Evolutionary conservation across 1,284 basidiomycete species (phyloP).

Genomic region (Naganishia albida): DNA sequence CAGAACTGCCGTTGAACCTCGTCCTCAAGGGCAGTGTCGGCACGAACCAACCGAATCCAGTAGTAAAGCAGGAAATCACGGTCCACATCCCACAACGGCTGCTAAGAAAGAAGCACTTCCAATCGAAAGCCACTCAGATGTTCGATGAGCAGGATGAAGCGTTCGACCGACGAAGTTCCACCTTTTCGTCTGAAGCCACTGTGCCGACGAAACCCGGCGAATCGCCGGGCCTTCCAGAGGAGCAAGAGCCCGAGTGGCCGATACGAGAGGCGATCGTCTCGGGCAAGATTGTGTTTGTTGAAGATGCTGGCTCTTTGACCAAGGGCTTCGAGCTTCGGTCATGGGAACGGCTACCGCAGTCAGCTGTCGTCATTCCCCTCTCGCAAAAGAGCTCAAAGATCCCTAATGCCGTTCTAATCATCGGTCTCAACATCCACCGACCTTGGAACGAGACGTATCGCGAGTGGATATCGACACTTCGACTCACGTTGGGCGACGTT

Average conservation of each 20-base stretch:
- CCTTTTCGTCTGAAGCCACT: conserved; percentile 5
- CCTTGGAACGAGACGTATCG: conserved; percentile 52
- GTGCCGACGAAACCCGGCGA: no score
- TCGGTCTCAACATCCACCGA: conserved; percentile 51
- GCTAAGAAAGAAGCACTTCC: conserved; percentile 5
- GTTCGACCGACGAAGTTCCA: conserved; percentile 7
- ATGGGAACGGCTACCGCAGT: conserved; percentile 51
- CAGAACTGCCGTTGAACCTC: conserved; percentile 19
- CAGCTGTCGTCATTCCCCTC: conserved; percentile 54
- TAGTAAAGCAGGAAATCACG: conserved; percentile 18
- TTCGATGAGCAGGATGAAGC: conserved; percentile 6
- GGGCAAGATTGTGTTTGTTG: conserved; percentile 44
- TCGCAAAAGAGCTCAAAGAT: conserved; percentile 41
- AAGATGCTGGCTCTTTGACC: conserved; percentile 46
- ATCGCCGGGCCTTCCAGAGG: neutral
- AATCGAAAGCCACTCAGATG: conserved; percentile 9
- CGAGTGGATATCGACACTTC: conserved; percentile 41
- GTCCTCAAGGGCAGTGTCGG: conserved; percentile 15
- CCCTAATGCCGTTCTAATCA: conserved; percentile 48
- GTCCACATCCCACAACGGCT: conserved; percentile 10
- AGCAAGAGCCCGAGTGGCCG: conserved; percentile 41
- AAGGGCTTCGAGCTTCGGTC: conserved; percentile 45
- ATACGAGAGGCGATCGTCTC: conserved; percentile 44
- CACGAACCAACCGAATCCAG: conserved; percentile 5
- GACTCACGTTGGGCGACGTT: conserved; percentile 43